Percentiles rank a stretch among this genome's conserved stretches.
Conservation (phyloP, 169 alveolate genomes). For the Plasmodium fragile region DNA sequence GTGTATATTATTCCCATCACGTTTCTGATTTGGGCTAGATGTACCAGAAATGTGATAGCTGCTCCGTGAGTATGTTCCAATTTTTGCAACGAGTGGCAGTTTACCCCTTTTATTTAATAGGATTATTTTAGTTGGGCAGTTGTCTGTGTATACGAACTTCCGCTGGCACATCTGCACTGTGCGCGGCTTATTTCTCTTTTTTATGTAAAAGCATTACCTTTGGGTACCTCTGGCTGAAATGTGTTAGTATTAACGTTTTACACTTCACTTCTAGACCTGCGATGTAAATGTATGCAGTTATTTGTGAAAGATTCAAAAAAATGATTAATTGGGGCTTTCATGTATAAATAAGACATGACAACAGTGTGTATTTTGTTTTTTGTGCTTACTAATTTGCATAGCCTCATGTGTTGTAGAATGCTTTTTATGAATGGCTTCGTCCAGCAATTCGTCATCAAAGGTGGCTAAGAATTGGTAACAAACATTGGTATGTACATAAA, state of each 20-base stretch:
- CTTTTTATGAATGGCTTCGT: conserved; percentile 88
- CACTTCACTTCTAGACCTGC: conserved; percentile 78
- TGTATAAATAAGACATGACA: neutral
- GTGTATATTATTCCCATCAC: neutral
- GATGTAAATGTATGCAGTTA: neutral
- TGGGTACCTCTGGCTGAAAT: conserved; percentile 94
- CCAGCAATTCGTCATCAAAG: conserved; percentile 83
- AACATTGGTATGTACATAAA: neutral
- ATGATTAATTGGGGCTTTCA: neutral
- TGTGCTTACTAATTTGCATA: conserved; percentile 79
- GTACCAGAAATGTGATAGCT: neutral
- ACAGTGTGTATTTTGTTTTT: neutral
- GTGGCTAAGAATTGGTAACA: conserved; percentile 81
- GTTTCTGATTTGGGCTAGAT: neutral
- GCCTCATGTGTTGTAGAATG: conserved; percentile 86
- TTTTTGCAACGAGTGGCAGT: neutral
- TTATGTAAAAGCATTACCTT: conserved; percentile 75
- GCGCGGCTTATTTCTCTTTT: neutral
- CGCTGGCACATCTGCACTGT: neutral
- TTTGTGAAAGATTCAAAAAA: neutral
- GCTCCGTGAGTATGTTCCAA: neutral
- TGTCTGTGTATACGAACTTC: neutral
- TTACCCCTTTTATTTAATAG: neutral
- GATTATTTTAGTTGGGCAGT: neutral
- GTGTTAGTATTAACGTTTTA: conserved; percentile 88